Percentiles rank a stretch among this genome's conserved stretches.
Evolutionary conservation across 768 basidiomycete species (phyloP).

Genomic region (Amyloporia xantha): DNA sequence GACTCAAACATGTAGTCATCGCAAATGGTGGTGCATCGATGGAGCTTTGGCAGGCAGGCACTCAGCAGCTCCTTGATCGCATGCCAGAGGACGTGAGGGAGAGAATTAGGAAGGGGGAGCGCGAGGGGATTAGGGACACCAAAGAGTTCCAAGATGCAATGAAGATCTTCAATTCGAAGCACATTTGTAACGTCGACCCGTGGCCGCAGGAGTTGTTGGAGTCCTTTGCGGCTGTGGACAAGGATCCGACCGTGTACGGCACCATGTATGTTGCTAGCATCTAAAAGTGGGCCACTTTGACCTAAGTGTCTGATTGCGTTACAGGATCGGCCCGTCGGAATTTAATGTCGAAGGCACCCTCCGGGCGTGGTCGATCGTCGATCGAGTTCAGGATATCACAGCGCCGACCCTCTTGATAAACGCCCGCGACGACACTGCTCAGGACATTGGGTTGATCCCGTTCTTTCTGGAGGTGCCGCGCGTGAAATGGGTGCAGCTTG

Average conservation of each 20-base stretch:
- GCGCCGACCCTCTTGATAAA: conserved; percentile 29
- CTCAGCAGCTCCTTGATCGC: conserved; percentile 32
- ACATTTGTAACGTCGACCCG: conserved; percentile 38
- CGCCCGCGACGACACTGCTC: conserved; percentile 32
- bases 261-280: conserved; percentile 25
- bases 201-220: conserved; percentile 23
- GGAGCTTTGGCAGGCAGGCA: conserved; percentile 32
- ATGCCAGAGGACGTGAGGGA: conserved; percentile 32
- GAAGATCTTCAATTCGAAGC: conserved; percentile 32
- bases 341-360: conserved; percentile 23
- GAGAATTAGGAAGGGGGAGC: conserved; percentile 31
- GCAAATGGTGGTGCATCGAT: conserved; percentile 38
- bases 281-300: neutral
- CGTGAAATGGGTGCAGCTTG: conserved; percentile 27
- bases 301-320: neutral
- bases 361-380: conserved; percentile 22
- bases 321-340: conserved; percentile 26
- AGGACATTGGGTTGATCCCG: conserved; percentile 27
- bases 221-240: conserved; percentile 18
- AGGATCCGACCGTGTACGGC: conserved; percentile 32
- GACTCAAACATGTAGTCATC: conserved; percentile 40
- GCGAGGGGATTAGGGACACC: conserved; percentile 32
- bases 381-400: conserved; percentile 20
- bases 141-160: conserved; percentile 38
- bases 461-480: conserved; percentile 26